Evolutionary conservation across 805 yeast species (phyloP).

Genomic region (Kazachstania africana): DNA sequence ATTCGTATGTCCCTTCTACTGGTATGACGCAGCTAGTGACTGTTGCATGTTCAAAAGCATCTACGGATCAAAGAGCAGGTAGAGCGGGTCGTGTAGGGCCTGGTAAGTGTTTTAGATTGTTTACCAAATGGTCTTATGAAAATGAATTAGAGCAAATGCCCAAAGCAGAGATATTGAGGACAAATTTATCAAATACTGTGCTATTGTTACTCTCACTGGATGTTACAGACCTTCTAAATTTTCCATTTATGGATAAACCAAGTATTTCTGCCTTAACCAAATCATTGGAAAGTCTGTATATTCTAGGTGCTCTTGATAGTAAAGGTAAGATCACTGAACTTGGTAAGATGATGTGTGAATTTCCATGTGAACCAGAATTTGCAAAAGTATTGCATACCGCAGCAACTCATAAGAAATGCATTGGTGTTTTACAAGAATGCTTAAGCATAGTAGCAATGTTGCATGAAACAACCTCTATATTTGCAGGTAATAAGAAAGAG

Average conservation of each 20-base stretch:
- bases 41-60: conserved; percentile 84
- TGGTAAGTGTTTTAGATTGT: conserved; percentile 85
- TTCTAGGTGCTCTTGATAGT: conserved; percentile 75
- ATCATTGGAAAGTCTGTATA: conserved; percentile 72
- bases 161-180: conserved; percentile 85
- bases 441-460: conserved; percentile 73
- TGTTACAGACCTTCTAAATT: conserved; percentile 64
- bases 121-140: conserved; percentile 58
- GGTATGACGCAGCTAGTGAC: conserved; percentile 85
- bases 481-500: conserved; percentile 15
- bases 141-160: conserved; percentile 71
- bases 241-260: conserved; percentile 91
- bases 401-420: conserved; percentile 31
- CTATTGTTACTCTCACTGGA: conserved; percentile 74
- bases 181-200: conserved; percentile 67
- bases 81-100: conserved; percentile 98
- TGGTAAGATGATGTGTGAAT: conserved; percentile 81
- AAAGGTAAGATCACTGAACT: conserved; percentile 64
- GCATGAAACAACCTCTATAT: conserved; percentile 53
- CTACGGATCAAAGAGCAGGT: conserved; percentile 94
- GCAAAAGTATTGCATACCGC: conserved; percentile 66
- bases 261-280: conserved; percentile 57
- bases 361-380: conserved; percentile 86
- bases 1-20: conserved; percentile 73
- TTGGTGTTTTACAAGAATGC: conserved; percentile 52